Base-by-base conservation (phyloP, 805 yeast genomes). In the Teunomyces aglyptinius region DNA sequence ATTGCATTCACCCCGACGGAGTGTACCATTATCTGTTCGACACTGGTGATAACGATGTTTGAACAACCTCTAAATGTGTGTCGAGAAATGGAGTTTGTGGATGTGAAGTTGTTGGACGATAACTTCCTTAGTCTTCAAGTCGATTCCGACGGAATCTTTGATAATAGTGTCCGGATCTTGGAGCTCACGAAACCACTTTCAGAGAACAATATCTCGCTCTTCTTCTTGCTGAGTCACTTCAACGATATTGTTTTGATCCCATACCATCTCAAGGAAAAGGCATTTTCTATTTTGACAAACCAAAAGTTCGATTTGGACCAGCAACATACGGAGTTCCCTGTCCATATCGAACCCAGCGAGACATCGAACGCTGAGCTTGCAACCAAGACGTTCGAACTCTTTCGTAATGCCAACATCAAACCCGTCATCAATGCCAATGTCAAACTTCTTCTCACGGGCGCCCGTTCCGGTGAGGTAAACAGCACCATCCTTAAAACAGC, bases 241-340 rank as follows among this genome's bases (percentile, higher is more conserved):
- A 76, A 82, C 34, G 86, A 83, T 60, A 78, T 80, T 40, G 82
- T 83, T 18, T 64, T 83, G 40, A 71, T 82, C n/a, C 89, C 89
- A 0, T 60, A 59, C 31, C 54, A 57, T 5, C 67, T 71, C 5
- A 71, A 73, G 49, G 67, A 63, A 1, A 68, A 71, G 46, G 86
- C 81, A 1, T 60, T 77, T 3, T 55, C 58, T 26, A 71, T 80
- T 3, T 60, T 83, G 34, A 69, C 75, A 13, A 62, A 63, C 28
- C 64, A 68, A 35, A 66, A 71, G 36, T 79, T 78, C 54, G 60
- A 61, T 32, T 77, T 76, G 56, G 71, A 75, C 20, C 73, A 31
- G 13, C 18, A 19, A 11, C 18, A 29, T 10, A 28, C 31, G 16
- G 45, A 41, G 27, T 36, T 34, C 32, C 24, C 31, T 11, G 39